Base-by-base conservation (phyloP, 2,329 filamentous ascomycete genomes). In the Pseudopyrenochaeta lycopersici region DNA sequence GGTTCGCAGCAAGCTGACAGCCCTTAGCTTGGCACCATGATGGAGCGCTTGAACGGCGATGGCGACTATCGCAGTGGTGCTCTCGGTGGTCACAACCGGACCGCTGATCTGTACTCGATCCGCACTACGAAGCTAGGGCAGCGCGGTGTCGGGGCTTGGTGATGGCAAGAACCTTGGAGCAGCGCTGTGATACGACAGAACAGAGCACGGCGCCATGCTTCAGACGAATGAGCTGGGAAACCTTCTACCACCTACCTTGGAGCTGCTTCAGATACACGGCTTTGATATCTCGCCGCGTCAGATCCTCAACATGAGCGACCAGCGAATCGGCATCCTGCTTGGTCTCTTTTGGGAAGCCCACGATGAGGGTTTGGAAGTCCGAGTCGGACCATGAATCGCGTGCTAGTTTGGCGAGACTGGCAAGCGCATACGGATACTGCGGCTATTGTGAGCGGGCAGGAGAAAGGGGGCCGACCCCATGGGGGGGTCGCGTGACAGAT, bases 401-500 rank as follows among this genome's bases (percentile, higher is more conserved):
- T 55, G 93, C 81, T 51, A 87, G 84, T 52, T 80, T 76, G 42
- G 89, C 86, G 43, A 94, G 85, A 42, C 83, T 85, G 45, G 83
- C 75, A 56, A 93, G 80, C 46, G 90, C 89, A 77, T 92, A 93
- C 23, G 91, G 90, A 72, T 92, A 94, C 90, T 93, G 71, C 58
- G 63, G 63, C 54, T 67, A 68, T 66, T 23, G 72, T 76, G 64
- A 72, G 72, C 62, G 49, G 53, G 48, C 54, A 48, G 50, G 43
- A 56, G 44, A 52, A 63, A 56, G 54, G 56, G 49, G 50, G 48
- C 18, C 46, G 53, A 53, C 54, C 53, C 55, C 51, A 57, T 45
- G 33, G 47, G 33, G 47, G 55, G 40, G 54, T 60, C 70, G 70
- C 67, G 70, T 73, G 71, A 73, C 64, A 56, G 49, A 52, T 58